Evolutionary conservation across 306 rosid genomes (phyloP).

Genomic region (Rosa multiflora): DNA sequence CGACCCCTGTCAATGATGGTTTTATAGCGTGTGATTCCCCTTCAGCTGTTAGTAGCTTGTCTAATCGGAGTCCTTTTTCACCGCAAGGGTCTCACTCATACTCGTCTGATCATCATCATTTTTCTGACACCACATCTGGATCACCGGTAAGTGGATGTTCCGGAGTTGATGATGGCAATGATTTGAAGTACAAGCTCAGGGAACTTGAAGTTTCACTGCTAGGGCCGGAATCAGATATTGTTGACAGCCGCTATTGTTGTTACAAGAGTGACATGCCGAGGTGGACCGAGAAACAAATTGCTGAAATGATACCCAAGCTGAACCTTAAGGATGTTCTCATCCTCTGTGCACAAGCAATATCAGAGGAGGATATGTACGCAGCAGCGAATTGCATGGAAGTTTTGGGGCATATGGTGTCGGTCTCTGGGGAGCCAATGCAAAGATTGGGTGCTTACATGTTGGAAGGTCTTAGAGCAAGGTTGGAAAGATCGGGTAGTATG

Average conservation of each 20-base stretch:
- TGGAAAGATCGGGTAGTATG: slow-evolving; percentile 75
- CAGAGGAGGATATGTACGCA: slow-evolving; percentile 35
- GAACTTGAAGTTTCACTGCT: slow-evolving; percentile 63
- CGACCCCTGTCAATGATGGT: slow-evolving; percentile 43
- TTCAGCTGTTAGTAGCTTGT: slow-evolving; percentile 70
- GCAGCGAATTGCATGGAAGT: slow-evolving; percentile 59
- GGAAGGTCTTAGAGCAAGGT: slow-evolving; percentile 90
- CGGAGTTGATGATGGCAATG: slow-evolving; percentile 47
- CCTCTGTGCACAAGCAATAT: slow-evolving; percentile 56
- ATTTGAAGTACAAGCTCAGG: slow-evolving; percentile 53
- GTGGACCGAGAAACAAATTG: slow-evolving; percentile 40
- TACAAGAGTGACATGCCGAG: slow-evolving; percentile 28
- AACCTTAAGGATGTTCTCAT: slow-evolving; percentile 53
- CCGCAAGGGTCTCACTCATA: slow-evolving; percentile 68
- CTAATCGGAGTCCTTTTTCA: slow-evolving; percentile 63
- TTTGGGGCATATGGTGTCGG: slow-evolving; percentile 76
- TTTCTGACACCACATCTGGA: slow-evolving; percentile 56
- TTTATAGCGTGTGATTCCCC: slow-evolving; percentile 57
- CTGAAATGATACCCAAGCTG: slow-evolving; percentile 46
- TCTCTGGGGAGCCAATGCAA: slow-evolving; percentile 71
- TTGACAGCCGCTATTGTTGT: slow-evolving; percentile 47
- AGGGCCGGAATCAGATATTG: slow-evolving; percentile 68
- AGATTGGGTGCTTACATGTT: slow-evolving; percentile 92
- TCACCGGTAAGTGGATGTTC: slow-evolving; percentile 75
- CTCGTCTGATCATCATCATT: slow-evolving; percentile 71